These are phyloP conservation scores for Ustilago shanxiensis DNA, from an alignment of 1,284 basidiomycete genomes.

Conservation along the genomic window DNA sequence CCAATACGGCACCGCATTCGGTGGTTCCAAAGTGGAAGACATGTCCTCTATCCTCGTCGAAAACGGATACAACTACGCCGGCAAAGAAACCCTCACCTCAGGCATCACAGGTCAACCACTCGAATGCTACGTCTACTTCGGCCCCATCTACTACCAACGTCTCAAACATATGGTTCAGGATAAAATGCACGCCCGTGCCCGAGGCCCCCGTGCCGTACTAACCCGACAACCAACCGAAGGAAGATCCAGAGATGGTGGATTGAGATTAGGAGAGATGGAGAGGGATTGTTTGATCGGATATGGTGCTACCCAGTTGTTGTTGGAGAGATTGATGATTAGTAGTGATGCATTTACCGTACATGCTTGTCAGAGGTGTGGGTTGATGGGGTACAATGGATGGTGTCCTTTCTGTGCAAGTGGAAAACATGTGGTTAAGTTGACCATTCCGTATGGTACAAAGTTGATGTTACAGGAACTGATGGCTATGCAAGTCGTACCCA, in stretches of 20 bases:
- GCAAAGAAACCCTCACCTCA: constrained; percentile 97
- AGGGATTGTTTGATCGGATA: constrained; percentile 79
- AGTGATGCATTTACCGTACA: constrained; percentile 96
- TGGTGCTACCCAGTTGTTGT: constrained; percentile 87
- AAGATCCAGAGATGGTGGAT: constrained; percentile 93
- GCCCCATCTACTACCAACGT: constrained; percentile 92
- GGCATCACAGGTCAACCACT: constrained; percentile 97
- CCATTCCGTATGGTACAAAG: constrained; percentile 98
- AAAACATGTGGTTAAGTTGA: constrained; percentile 93
- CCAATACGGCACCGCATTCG: constrained; percentile 94
- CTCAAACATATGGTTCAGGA: constrained; percentile 82
- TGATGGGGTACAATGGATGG: constrained; percentile 85
- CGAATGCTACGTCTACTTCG: constrained; percentile 98
- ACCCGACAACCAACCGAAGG: constrained; percentile 99
- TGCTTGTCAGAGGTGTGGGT: constrained; percentile 92
- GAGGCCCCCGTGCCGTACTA: constrained; percentile 94
- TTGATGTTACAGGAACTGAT: constrained; percentile 93
- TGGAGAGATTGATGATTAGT: constrained; percentile 93
- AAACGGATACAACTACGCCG: constrained; percentile 94
- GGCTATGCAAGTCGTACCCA: constrained; percentile 72
- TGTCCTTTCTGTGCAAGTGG: constrained; percentile 84
- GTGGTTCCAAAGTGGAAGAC: constrained; percentile 98
- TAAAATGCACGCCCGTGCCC: constrained; percentile 92
- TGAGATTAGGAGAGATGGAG: constrained; percentile 99
- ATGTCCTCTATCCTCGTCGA: constrained; percentile 97